Percentiles rank a stretch among this genome's conserved stretches.
Conservation (phyloP, 768 basidiomycete species). For the Leccinum boreale region DNA sequence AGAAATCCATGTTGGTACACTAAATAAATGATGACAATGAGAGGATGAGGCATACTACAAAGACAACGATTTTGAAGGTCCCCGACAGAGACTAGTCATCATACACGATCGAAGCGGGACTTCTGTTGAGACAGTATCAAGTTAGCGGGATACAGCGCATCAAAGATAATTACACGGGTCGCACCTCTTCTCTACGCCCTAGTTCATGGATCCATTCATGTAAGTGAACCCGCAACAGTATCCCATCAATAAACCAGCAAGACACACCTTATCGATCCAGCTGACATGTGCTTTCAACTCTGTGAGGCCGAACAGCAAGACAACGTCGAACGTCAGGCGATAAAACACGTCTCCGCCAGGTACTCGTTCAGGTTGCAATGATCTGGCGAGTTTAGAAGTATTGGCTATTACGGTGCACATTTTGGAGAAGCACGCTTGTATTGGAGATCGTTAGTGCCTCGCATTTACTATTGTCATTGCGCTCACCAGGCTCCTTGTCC, state of each 20-base stretch:
- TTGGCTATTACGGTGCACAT: constrained; percentile 13
- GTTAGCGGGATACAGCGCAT: background rate
- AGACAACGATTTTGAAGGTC: background rate
- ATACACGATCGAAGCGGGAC: constrained; percentile 23
- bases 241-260: background rate
- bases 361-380: background rate
- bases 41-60: background rate
- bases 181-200: constrained; percentile 20
- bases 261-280: constrained; percentile 34
- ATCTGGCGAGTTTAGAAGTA: constrained; percentile 1
- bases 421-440: constrained; percentile 4
- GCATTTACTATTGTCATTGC: background rate
- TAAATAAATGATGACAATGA: background rate
- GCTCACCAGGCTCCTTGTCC: constrained; percentile 16
- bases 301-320: constrained; percentile 40
- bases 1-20: background rate
- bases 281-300: constrained; percentile 44
- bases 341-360: constrained; percentile 10
- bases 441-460: background rate
- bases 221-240: background rate
- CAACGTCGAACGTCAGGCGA: constrained; percentile 27
- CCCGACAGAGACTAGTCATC: constrained; percentile 3
- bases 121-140: constrained; percentile 2
- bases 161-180: background rate
- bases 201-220: no score